Conservation (phyloP, 2,329 filamentous ascomycete genomes). For the Verticillium longisporum region DNA sequence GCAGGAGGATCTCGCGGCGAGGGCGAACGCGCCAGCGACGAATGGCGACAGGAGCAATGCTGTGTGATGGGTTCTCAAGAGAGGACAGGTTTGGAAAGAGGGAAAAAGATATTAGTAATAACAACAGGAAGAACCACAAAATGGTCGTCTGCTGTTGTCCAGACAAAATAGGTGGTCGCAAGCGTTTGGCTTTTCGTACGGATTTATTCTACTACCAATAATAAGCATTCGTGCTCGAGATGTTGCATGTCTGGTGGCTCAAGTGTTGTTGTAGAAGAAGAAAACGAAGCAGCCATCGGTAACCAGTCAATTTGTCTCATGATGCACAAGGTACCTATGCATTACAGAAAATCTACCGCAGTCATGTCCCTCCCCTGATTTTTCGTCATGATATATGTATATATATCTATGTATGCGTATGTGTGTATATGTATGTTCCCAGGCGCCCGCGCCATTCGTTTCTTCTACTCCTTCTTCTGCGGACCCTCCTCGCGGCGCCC, state of each 20-base stretch:
- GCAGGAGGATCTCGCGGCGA: slow-evolving; percentile 24
- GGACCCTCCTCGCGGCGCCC: slow-evolving; percentile 33
- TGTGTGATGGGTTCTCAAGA: slow-evolving; percentile 9
- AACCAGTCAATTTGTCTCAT: not conserved
- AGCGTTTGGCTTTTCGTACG: not conserved
- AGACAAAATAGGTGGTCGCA: not conserved
- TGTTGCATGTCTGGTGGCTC: not conserved
- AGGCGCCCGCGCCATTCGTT: slow-evolving; percentile 11
- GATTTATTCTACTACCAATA: not conserved
- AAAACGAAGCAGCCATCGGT: too few relatives aligned
- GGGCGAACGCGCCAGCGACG: slow-evolving; percentile 25
- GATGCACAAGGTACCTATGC: not conserved
- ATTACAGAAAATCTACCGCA: not conserved
- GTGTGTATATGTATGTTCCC: not conserved
- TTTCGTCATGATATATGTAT: too few relatives aligned
- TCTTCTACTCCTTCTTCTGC: too few relatives aligned
- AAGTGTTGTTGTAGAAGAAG: too few relatives aligned
- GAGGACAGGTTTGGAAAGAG: not conserved
- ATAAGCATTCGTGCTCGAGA: not conserved
- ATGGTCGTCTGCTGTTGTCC: not conserved
- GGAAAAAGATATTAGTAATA: not conserved
- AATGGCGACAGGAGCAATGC: slow-evolving; percentile 17
- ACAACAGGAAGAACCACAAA: not conserved
- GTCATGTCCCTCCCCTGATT: too few relatives aligned
- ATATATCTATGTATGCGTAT: too few relatives aligned